Conservation (phyloP, 208 protist genomes). For the Polymyxa betae region DNA sequence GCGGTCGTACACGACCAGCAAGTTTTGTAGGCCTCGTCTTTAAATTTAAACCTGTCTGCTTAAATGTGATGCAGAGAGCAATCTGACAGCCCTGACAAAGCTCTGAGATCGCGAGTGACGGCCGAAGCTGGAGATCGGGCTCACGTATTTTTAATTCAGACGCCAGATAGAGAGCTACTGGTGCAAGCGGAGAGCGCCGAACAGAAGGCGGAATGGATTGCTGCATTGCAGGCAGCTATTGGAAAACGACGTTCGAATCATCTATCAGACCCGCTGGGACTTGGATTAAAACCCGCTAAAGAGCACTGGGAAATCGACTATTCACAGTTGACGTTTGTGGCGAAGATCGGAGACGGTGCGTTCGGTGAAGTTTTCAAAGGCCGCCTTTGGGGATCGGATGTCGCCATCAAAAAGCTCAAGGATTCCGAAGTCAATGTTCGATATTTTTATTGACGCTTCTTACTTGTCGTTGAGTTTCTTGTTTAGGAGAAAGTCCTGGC, state of each 20-base stretch:
- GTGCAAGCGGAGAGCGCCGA: conserved; percentile 7
- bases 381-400: conserved; percentile 16
- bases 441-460: not conserved
- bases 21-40: not conserved
- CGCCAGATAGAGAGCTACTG: conserved; percentile 30
- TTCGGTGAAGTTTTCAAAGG: conserved; percentile 52
- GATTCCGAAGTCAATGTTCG: conserved; percentile 32
- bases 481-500: conserved; percentile 38
- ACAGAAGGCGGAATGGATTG: not conserved
- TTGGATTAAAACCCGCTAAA: not conserved
- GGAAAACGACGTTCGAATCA: too few relatives aligned
- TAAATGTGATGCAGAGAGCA: not conserved
- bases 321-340: conserved; percentile 27
- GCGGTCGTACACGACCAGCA: not conserved
- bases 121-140: not conserved
- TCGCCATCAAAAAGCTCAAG: conserved; percentile 52
- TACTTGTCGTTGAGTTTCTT: not conserved
- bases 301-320: conserved; percentile 50
- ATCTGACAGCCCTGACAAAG: not conserved
- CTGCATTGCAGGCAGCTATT: not conserved
- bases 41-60: not conserved
- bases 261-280: not conserved
- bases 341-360: conserved; percentile 28
- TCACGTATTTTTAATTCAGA: conserved; percentile 20
- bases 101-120: not conserved